Percentiles rank a stretch among this genome's conserved stretches.
phyloP scores from a whole-genome alignment of 1,284 basidiomycete genomes.

The Leccinum solheimii region DNA sequence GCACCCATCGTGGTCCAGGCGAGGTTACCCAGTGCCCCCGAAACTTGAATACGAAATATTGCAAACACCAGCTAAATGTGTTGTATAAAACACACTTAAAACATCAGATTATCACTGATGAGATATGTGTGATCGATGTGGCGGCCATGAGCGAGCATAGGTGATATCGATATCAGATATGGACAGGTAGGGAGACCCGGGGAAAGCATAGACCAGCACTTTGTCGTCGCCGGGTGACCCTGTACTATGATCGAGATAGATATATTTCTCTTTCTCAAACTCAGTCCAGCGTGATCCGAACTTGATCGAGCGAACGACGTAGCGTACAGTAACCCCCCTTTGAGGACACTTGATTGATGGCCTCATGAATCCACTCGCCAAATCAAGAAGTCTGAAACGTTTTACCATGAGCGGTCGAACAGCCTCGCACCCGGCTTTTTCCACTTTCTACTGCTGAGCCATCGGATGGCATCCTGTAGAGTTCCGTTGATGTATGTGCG shows the following conservation, averaged over 20 bases:
- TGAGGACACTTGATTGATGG: not conserved
- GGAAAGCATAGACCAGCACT: not conserved
- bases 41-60: not conserved
- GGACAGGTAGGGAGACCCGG: not conserved
- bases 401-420: not conserved
- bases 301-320: not conserved
- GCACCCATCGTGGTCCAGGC: not conserved
- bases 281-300: not conserved
- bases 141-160: not conserved
- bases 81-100: not conserved
- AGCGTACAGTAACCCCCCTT: not conserved
- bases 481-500: not conserved
- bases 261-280: not conserved
- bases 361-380: not conserved
- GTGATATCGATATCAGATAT: not conserved
- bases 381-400: not conserved
- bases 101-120: not conserved
- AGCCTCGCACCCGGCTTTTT: not conserved
- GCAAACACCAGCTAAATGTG: not conserved
- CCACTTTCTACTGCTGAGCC: not conserved
- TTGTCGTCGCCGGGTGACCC: not conserved
- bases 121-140: not conserved
- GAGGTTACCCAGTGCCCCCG: not conserved
- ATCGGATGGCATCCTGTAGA: not conserved
- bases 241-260: not conserved